Conservation (phyloP, 371 early-diverging fungal genomes). For the Mucor saturninus region DNA sequence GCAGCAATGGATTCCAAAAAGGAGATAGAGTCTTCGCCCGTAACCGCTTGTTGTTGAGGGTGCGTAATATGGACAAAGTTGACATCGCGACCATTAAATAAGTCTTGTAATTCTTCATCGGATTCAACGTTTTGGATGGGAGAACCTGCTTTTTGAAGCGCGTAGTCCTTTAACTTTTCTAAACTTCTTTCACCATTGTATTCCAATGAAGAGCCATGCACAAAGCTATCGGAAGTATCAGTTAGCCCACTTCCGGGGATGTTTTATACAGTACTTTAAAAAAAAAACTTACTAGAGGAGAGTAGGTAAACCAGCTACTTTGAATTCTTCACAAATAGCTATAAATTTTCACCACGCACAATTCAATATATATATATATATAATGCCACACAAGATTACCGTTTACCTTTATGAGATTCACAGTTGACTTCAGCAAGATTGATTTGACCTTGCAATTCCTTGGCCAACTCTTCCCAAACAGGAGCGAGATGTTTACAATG, state of each 20-base stretch:
- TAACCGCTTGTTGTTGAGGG: background rate
- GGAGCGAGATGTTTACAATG: conserved; percentile 87
- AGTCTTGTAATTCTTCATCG: conserved; percentile 7
- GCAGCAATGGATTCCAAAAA: conserved; percentile 26
- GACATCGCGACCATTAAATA: conserved; percentile 23
- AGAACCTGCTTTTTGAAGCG: conserved; percentile 30
- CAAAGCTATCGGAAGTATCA: conserved; percentile 16
- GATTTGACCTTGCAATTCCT: conserved; percentile 57
- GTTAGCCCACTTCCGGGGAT: background rate
- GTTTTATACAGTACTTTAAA: background rate
- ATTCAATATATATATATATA: background rate
- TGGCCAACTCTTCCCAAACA: conserved; percentile 72
- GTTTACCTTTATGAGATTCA: conserved; percentile 55
- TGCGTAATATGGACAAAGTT: conserved; percentile 27
- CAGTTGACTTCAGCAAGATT: conserved; percentile 87
- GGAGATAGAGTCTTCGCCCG: background rate
- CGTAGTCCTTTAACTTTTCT: conserved; percentile 52
- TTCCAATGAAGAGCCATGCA: conserved; percentile 41
- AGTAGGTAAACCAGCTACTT: conserved; percentile 82
- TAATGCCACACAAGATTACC: too few relatives aligned
- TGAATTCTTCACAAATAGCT: conserved; percentile 57
- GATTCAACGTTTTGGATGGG: conserved; percentile 17
- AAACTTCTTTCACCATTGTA: conserved; percentile 58
- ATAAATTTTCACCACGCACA: background rate
- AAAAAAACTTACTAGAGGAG: conserved; percentile 58